Base-by-base conservation (phyloP, 2,329 filamentous ascomycete species). In the Exophiala sideris region DNA sequence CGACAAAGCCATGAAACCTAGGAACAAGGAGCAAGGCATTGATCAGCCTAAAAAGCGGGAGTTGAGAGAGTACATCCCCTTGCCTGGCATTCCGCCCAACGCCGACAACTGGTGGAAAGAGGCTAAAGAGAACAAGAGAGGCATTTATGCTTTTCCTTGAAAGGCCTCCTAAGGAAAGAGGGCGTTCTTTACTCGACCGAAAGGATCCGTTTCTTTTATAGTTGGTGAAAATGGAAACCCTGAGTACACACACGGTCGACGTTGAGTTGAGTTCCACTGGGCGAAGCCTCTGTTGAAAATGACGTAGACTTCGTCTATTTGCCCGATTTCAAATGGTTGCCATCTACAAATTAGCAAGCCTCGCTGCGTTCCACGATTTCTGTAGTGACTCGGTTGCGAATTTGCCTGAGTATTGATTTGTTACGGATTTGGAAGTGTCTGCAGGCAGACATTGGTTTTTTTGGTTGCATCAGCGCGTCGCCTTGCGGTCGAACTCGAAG, bases 1-100 rank as follows among this genome's bases (percentile, higher is more conserved):
- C 44, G 64, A 69, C 38, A 63, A 65, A 51, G 65, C 75, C 54
- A 65, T 83, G 14, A 71, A 68, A 39, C 79, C 78, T 24, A 70
- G 82, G 57, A 79, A 86, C 69, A 52, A 67, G 66, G 75, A 77
- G 61, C 82, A 81, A 68, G 76, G 76, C 0, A 73, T 78, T 24
- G 74, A 81, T 67, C 73, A 70, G 52, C 69, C 64, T 66, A 68
- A 70, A 54, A 86, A 85, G 73, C 74, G 68, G 62, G 73, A 79
- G 67, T 71, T 73, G 51, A 77, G 83, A 65, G 71, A 71, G 64
- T 71, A 74, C 46, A 84, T 86, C 64, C 59, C 72, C 61, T 70
- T 72, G 62, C 76, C 75, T n/a, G 60, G 73, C 52, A 65, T 80
- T 10, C 48, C 48, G 32, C 52, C 52, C 14, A 65, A 77, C 69